These are phyloP conservation scores for Fusarium sp. DNA, from an alignment of 2,329 filamentous ascomycete species.

Conservation along the genomic window DNA sequence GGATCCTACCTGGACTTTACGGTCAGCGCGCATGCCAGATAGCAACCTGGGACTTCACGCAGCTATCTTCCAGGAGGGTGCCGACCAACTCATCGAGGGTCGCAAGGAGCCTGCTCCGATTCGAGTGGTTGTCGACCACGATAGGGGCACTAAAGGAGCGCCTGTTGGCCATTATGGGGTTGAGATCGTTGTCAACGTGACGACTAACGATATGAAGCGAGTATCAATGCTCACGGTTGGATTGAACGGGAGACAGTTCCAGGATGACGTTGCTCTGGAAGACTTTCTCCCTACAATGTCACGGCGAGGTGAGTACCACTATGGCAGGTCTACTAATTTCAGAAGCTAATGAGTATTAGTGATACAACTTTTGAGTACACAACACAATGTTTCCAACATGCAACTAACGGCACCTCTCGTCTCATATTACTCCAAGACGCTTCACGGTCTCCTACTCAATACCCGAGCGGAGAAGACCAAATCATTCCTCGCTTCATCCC, in stretches of 20 bases:
- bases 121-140: constrained; percentile 78
- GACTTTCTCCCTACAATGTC: constrained; percentile 81
- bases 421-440: constrained; percentile 80
- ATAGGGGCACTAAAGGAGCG: constrained; percentile 73
- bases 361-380: constrained; percentile 76
- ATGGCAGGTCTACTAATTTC: neutral
- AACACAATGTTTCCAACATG: constrained; percentile 76
- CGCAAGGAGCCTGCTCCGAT: constrained; percentile 76
- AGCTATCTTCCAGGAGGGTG: constrained; percentile 78
- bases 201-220: constrained; percentile 64
- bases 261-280: constrained; percentile 78
- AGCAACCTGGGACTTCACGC: constrained; percentile 70
- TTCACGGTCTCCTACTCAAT: constrained; percentile 75
- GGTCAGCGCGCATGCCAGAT: constrained; percentile 74
- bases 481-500: constrained; percentile 82
- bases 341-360: constrained; percentile 64
- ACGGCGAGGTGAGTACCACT: constrained; percentile 71
- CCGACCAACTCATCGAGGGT: constrained; percentile 71
- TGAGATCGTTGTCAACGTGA: constrained; percentile 76
- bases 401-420: constrained; percentile 76
- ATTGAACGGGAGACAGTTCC: constrained; percentile 76
- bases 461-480: constrained; percentile 73
- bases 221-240: constrained; percentile 68
- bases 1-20: constrained; percentile 81
- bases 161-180: constrained; percentile 76